Evolutionary conservation across 2,329 filamentous ascomycete genomes (phyloP).

Genomic region (Fonsecaea nubica): DNA sequence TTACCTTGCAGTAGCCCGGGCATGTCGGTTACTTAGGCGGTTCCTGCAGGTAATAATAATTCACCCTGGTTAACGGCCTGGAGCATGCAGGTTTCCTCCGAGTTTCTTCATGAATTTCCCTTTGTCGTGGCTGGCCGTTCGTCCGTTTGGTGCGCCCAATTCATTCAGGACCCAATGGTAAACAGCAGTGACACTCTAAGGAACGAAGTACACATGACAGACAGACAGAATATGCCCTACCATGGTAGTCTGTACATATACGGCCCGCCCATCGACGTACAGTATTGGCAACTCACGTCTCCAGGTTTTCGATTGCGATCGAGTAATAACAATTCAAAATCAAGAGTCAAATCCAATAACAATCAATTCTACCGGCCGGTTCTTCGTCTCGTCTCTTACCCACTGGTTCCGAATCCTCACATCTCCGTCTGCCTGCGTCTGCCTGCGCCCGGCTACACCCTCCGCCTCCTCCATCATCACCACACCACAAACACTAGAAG

Average conservation of each 20-base stretch:
- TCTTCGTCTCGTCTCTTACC: not conserved
- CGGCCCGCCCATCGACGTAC: not conserved
- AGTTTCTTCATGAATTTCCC: not conserved
- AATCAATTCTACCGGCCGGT: not conserved
- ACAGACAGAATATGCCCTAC: too few species aligned
- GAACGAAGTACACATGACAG: too few species aligned
- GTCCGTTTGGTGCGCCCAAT: not conserved
- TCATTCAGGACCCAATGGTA: not conserved
- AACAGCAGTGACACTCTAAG: too few species aligned
- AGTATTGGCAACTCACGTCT: not conserved
- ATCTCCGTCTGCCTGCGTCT: not conserved
- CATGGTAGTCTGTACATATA: not conserved
- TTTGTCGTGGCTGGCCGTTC: not conserved
- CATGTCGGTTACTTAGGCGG: not conserved
- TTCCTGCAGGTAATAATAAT: constrained; percentile 8
- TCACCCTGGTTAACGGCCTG: not conserved
- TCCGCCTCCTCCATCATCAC: not conserved
- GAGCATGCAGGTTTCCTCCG: not conserved
- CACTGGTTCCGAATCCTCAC: not conserved
- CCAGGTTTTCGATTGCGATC: not conserved
- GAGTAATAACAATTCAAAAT: not conserved
- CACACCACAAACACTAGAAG: not conserved
- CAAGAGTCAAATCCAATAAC: not conserved
- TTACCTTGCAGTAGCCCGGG: not conserved
- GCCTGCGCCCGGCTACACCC: too few species aligned